Base-by-base conservation (phyloP, 768 basidiomycete species). In the Suillus occidentalis region DNA sequence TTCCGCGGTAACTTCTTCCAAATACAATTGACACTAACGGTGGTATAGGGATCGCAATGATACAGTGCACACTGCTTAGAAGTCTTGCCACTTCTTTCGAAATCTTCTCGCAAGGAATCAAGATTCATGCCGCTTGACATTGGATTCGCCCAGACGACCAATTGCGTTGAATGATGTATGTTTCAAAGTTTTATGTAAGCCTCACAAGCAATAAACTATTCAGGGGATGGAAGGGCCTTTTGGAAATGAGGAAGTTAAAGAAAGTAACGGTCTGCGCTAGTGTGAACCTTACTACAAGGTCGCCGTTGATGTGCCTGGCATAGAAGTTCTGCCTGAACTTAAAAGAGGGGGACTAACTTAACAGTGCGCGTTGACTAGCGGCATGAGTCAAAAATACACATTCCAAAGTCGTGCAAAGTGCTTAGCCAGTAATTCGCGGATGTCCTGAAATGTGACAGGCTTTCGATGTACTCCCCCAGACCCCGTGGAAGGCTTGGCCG, bases 401-500 rank as follows among this genome's bases (percentile, higher is more conserved):
- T 31, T 14, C 14, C n/a, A 2, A 12, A 50, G 7, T 50, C 13
- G 14, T 28, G 7, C 7, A 25, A 49, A 25, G 14, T 50, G 49
- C 14, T 47, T n/a, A 12, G n/a, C n/a, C n/a, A 47, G 12, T n/a
- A 4, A 47, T 22, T 6, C 12, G 5, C n/a, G n/a, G n/a, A 22
- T 22, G n/a, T 47, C 45, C 45, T 47, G 45, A 10, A 22, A 88
- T 2, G 89, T 84, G 77, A 64, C 58, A 84, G 78, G 8, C 81
- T 78, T 66, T 49, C 22, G 6, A 49, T 3, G 6, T 25, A 49
- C 22, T 14, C 47, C 12, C 47, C 95, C 18, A 98, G 83, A 98
- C 85, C 6, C 97, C 96, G 6, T 94, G 88, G 83, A 92, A 98
- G 25, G 98, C 95, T 77, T 98, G 99, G 62, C 95, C 95, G 1